These are phyloP conservation scores for Umbelopsis sp. DNA, from an alignment of 192 early-diverging fungal genomes.

Conservation along the genomic window DNA sequence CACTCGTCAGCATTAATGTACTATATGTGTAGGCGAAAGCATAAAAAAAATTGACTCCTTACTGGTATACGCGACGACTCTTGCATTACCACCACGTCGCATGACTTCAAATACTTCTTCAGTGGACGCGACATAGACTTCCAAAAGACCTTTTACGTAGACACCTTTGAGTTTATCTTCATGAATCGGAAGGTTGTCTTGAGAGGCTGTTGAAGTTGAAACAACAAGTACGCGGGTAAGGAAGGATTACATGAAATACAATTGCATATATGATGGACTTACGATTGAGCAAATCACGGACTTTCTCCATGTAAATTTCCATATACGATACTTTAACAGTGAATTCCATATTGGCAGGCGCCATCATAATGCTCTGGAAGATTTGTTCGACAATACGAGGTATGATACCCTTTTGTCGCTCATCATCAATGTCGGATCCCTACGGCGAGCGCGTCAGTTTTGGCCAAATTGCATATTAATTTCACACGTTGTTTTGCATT, in stretches of 20 bases:
- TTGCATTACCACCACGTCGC: constrained; percentile 84
- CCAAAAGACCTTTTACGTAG: constrained; percentile 96
- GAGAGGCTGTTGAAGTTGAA: constrained; percentile 51
- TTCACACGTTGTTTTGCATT: neutral
- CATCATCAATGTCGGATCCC: constrained; percentile 93
- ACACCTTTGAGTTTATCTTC: constrained; percentile 97
- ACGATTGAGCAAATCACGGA: constrained; percentile 94
- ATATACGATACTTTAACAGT: constrained; percentile 98
- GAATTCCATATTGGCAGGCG: constrained; percentile 94
- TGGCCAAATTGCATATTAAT: neutral
- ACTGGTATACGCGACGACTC: constrained; percentile 93
- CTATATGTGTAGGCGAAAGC: neutral
- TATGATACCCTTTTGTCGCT: constrained; percentile 88
- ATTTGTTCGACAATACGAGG: constrained; percentile 97
- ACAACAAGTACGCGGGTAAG: neutral
- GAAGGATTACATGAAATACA: neutral
- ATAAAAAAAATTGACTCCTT: constrained; percentile 31
- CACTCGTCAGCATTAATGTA: neutral
- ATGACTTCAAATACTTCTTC: constrained; percentile 97
- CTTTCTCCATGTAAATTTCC: constrained; percentile 99
- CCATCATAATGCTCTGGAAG: constrained; percentile 86
- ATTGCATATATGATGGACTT: constrained; percentile 26
- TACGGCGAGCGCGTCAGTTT: constrained; percentile 19
- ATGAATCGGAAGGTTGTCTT: constrained; percentile 93
- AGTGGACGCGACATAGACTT: constrained; percentile 94